Evolutionary conservation across 2,329 filamentous ascomycete species (phyloP), one percentile per base, ranked within the genome.

Genomic region (Calonectria naviculata): DNA sequence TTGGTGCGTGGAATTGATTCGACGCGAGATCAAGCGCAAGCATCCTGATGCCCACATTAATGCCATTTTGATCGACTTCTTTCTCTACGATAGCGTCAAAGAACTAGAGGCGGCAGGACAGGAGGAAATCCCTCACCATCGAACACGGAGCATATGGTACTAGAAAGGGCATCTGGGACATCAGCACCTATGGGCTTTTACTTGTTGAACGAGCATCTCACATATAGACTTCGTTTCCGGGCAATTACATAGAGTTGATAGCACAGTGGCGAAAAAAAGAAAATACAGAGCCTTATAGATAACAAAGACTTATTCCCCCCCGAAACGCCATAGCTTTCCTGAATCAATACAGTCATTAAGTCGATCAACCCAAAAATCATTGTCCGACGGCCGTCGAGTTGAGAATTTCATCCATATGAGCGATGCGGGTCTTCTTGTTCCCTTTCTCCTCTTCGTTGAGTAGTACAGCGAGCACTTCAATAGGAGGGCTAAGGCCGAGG

Each of bases 131-230:
- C 94, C 94, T 6, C 95, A 98, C 83, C 95, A 98, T 84, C 89
- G 95, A 74, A 98, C 95, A 49, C 90, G 95, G 81, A 97, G 95
- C 80, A 98, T 98, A 72, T 98, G 95, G 95, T 98, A 98, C 83
- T 98, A 84, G 73, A 36, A 72, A 31, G 67, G 49, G 66, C 44
- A 65, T 66, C 70, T 49, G 70, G 19, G 73, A 15, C 34, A 34
- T 70, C 61, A 67, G 72, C 56, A 71, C 61, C 64, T 58, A 52
- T 65, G 46, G 41, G n/a, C 19, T 36, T 13, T 10, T 41, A 29
- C 65, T 17, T n/a, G 29, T 36, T 49, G 49, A 52, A 58, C 60
- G 44, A 66, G 62, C 72, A 76, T 61, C 49, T 63, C 54, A n/a
- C n/a, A 71, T 63, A 75, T 74, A 78, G 73, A 76, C 69, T 65